phyloP scores from a whole-genome alignment of 106 monocot genomes.

The Chionographis japonica region DNA sequence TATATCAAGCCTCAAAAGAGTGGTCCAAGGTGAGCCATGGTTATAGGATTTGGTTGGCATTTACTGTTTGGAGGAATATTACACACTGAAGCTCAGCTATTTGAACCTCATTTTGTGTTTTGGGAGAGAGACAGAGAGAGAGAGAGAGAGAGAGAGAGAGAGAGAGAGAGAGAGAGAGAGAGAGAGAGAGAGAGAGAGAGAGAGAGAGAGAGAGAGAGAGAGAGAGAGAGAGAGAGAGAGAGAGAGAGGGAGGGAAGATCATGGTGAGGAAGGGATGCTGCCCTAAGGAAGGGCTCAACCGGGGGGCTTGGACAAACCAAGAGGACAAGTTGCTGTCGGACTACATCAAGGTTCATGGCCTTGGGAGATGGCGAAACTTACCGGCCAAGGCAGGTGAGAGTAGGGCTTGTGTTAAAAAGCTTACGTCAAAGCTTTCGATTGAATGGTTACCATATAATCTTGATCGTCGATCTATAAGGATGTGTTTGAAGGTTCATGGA shows the following conservation, averaged over 20 bases:
- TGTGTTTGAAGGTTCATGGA: no score
- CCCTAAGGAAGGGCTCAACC: slow-evolving; percentile 37
- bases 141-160: not conserved
- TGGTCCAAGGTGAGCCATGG: not conserved
- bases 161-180: not conserved
- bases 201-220: no score
- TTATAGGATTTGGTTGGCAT: not conserved
- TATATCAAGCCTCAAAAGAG: no score
- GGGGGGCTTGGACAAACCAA: slow-evolving; percentile 66
- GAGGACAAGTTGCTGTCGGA: slow-evolving; percentile 68
- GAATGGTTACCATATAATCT: no score
- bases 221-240: no score
- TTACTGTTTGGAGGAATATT: not conserved
- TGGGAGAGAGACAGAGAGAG: not conserved
- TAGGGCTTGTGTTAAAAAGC: not conserved
- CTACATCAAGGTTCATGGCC: slow-evolving; percentile 47
- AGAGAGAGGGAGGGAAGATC: not conserved
- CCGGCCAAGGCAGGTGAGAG: slow-evolving; percentile 55
- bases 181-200: slow-evolving; percentile 2
- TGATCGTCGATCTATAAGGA: no score
- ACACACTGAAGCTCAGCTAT: not conserved
- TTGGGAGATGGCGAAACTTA: slow-evolving; percentile 52
- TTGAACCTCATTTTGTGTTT: not conserved
- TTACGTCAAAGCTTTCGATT: no score
- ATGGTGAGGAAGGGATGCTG: slow-evolving; percentile 11